Conservation (phyloP, 257 asterid species). For the Lithospermum erythrorhizon region DNA sequence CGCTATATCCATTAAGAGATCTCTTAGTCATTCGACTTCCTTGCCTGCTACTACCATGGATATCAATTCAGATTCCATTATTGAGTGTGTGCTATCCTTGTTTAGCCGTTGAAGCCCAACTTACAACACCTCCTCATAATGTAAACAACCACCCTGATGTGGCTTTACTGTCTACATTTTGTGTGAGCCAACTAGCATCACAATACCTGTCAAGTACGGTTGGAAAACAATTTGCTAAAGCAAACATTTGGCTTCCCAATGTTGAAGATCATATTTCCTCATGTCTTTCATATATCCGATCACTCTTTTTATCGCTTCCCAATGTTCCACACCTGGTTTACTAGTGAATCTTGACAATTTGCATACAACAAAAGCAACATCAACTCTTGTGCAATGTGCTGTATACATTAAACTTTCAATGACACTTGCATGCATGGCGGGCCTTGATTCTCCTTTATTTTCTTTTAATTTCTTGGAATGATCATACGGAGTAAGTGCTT, state of each 20-base stretch:
- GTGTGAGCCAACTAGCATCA: conserved; percentile 1
- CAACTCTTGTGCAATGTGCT: no score
- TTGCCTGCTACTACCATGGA: no score
- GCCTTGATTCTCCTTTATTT: not conserved
- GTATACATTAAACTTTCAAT: conserved; percentile 1
- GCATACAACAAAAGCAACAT: no score
- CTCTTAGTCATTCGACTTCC: no score
- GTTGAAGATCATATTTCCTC: not conserved
- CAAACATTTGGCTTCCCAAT: no score
- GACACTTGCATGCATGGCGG: not conserved
- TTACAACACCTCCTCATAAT: not conserved
- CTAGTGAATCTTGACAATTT: no score
- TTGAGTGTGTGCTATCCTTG: no score
- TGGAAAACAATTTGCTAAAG: no score
- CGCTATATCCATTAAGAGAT: no score
- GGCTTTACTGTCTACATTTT: not conserved
- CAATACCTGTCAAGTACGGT: not conserved
- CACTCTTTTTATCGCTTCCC: not conserved
- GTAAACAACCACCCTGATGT: conserved; percentile 3
- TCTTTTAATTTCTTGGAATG: not conserved
- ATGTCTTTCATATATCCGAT: not conserved
- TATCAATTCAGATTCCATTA: not conserved
- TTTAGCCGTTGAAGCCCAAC: conserved; percentile 2
- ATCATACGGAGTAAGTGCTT: conserved; percentile 3
- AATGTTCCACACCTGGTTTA: no score